Percentiles rank a stretch among this genome's conserved stretches.
Conservation (phyloP, 148 eudicot genomes). For the Rhododendron molle region DNA sequence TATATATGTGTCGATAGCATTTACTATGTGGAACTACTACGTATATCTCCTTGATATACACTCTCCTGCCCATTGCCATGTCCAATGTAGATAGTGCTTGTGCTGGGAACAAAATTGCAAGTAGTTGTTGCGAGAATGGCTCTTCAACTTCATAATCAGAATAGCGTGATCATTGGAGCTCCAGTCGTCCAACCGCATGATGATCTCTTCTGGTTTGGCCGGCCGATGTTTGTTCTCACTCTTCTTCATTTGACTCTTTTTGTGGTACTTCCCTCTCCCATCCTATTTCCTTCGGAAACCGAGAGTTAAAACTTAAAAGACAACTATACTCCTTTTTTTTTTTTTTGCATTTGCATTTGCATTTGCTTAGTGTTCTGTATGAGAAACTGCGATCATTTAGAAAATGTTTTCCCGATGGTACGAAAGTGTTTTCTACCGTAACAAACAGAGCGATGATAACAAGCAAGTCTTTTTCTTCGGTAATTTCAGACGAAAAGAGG, state of each 20-base stretch:
- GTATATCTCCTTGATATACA: background rate
- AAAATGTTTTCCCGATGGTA: background rate
- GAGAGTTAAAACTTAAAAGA: background rate
- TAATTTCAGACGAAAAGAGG: background rate
- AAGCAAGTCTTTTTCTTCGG: background rate
- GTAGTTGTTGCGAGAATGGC: conserved; percentile 42
- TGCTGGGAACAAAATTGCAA: conserved; percentile 37
- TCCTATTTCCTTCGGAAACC: background rate
- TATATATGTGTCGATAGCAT: background rate
- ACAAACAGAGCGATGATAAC: background rate
- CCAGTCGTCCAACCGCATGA: conserved; percentile 39
- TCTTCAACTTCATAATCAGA: conserved; percentile 24
- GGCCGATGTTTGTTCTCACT: conserved; percentile 35
- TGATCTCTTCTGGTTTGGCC: conserved; percentile 36
- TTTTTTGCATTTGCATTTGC: background rate
- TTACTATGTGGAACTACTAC: background rate
- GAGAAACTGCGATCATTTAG: background rate
- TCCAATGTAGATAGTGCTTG: conserved; percentile 25
- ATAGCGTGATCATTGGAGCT: conserved; percentile 32
- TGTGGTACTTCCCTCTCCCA: conserved; percentile 21
- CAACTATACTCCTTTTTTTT: background rate
- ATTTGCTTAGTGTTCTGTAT: background rate
- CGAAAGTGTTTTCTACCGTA: background rate
- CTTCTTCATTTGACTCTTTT: conserved; percentile 36
- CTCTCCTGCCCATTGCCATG: background rate